Conservation (phyloP, 495 filamentous ascomycete species). For the Rusavskia elegans region DNA sequence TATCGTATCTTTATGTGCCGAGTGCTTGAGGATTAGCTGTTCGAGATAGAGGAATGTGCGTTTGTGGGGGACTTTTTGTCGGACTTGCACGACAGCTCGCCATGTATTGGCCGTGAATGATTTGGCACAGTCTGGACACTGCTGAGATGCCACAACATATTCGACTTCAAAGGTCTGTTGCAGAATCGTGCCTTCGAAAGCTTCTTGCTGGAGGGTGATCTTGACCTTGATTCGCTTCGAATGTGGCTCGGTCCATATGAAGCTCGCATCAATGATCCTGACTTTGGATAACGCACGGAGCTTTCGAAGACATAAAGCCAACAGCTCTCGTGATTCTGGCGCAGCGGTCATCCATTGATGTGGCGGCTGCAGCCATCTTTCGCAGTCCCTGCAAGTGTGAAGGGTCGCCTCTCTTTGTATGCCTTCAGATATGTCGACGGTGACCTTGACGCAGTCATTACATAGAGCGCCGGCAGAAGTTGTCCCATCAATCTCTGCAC, state of each 20-base stretch:
- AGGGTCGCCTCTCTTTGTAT: conserved; percentile 74
- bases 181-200: conserved; percentile 56
- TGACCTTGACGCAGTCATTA: conserved; percentile 83
- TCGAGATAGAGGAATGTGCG: conserved; percentile 93
- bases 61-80: conserved; percentile 95
- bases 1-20: conserved; percentile 80
- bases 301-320: conserved; percentile 76
- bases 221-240: conserved; percentile 79
- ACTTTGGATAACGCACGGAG: conserved; percentile 70
- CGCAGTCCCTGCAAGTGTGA: conserved; percentile 79
- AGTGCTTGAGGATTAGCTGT: conserved; percentile 87
- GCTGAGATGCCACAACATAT: conserved; percentile 74
- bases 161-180: conserved; percentile 92
- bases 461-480: conserved; percentile 74
- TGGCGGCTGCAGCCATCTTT: conserved; percentile 85
- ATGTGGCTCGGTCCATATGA: conserved; percentile 98
- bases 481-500: conserved; percentile 85
- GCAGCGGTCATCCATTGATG: conserved; percentile 66
- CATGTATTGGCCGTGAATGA: conserved; percentile 90
- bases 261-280: conserved; percentile 83
- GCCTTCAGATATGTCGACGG: conserved; percentile 83
- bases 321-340: conserved; percentile 73
- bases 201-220: conserved; percentile 78
- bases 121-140: conserved; percentile 85
- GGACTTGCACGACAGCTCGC: conserved; percentile 75